Conservation (phyloP, 768 basidiomycete species). For the Dioszegia aurantiaca region DNA sequence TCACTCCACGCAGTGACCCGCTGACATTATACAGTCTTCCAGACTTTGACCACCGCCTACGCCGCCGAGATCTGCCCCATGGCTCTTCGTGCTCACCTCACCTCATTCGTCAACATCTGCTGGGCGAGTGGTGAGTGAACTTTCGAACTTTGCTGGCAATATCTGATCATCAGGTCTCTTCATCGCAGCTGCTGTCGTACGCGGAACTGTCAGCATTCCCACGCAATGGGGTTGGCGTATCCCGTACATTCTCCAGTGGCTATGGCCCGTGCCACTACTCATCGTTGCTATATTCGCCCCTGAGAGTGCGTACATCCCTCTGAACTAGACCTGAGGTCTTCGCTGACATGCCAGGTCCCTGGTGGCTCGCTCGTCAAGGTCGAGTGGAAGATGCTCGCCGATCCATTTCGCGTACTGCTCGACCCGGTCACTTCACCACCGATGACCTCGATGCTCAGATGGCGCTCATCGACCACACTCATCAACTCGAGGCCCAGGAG, state of each 20-base stretch:
- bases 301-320: conserved; percentile 16
- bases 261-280: conserved; percentile 33
- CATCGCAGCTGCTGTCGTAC: conserved; percentile 30
- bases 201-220: conserved; percentile 24
- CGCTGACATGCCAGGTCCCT: conserved; percentile 40
- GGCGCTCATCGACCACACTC: conserved; percentile 52
- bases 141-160: neutral
- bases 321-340: conserved; percentile 14
- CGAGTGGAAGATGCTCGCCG: conserved; percentile 31
- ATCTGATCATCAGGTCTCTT: conserved; percentile 21
- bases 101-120: conserved; percentile 31
- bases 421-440: conserved; percentile 21
- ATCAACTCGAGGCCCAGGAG: conserved; percentile 46
- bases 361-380: conserved; percentile 43
- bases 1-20: conserved; percentile 20
- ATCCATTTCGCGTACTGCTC: conserved; percentile 17
- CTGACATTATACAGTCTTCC: conserved; percentile 21
- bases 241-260: conserved; percentile 27
- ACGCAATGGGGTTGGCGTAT: conserved; percentile 27
- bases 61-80: conserved; percentile 46
- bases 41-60: conserved; percentile 47
- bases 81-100: conserved; percentile 28
- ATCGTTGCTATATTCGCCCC: conserved; percentile 32
- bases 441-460: conserved; percentile 44
- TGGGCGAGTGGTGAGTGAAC: conserved; percentile 24